Evolutionary conservation across 345 rosid species (phyloP), one percentile per base, ranked within the genome.

Genomic region (Moricandia moricandioides): DNA sequence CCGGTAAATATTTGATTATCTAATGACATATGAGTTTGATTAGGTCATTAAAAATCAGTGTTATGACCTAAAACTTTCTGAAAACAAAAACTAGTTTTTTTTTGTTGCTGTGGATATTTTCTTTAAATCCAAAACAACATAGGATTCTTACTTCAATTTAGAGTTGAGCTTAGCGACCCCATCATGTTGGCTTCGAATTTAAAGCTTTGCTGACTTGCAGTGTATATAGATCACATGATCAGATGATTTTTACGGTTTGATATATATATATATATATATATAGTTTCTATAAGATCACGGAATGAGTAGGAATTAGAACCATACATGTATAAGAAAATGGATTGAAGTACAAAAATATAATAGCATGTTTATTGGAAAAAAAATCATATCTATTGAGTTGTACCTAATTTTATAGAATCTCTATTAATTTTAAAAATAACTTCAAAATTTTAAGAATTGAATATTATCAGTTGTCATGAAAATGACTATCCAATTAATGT

Each of bases 91-190:
- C 57, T 52, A 11, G 27, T 17, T 62, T 17, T 10, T 58, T 4
- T 9, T 39, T 4, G 4, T 11, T 59, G 31, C 56, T 43, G 14
- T 58, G 31, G 30, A 62, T 13, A 6, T 57, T 12, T 26, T 57
- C 6, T 29, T 47, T 18, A 45, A 31, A 61, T 71, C 35, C 35
- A 61, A 34, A 21, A 62, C 39, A 65, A 27, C 77, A 67, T 67
- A 59, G 54, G 73, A 67, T 75, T 49, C 73, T 49, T 67, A 56
- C 68, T 75, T 60, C 73, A 49, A 7, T 47, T 29, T 47, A 27
- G 13, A 17, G 66, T 56, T 11, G 17, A 74, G 3, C 58, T 57
- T 26, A 26, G 13, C 39, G 47, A 55, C 34, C 65, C 71, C 58
- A 66, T 43, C 78, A 65, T 26, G 69, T 17, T 65, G 6, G 62